Percentiles rank a stretch among this genome's conserved stretches.
Evolutionary conservation across 352 stramenopile genomes (phyloP).

Genomic region (Phytophthora aleatoria): DNA sequence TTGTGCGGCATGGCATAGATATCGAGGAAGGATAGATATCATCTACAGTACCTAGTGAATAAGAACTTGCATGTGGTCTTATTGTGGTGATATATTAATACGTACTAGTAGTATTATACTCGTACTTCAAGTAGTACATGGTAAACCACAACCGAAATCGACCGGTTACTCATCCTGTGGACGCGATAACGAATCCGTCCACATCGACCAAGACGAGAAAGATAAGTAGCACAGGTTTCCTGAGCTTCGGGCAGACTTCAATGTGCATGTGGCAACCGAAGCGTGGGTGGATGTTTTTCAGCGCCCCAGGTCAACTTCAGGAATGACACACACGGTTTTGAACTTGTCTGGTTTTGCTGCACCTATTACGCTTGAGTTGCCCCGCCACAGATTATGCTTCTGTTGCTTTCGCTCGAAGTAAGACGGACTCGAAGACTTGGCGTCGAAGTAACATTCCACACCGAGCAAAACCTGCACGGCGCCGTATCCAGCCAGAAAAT

Average conservation of each 20-base stretch:
- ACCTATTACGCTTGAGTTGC: not conserved
- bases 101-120: too few relatives aligned
- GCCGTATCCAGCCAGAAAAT: conserved; percentile 23
- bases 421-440: not conserved
- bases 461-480: conserved; percentile 3
- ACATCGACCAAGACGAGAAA: too few relatives aligned
- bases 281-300: too few relatives aligned
- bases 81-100: not conserved
- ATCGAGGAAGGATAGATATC: conserved; percentile 15
- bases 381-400: too few relatives aligned
- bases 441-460: conserved; percentile 18
- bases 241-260: not conserved
- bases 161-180: not conserved
- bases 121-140: not conserved
- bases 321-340: conserved; percentile 4
- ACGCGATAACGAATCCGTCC: not conserved
- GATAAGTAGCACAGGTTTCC: not conserved
- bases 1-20: conserved; percentile 5
- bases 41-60: conserved; percentile 8
- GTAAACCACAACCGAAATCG: not conserved
- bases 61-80: conserved; percentile 9
- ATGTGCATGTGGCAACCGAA: too few relatives aligned
- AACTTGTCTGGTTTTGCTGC: conserved; percentile 19
- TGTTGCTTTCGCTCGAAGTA: too few relatives aligned
- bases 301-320: not conserved